A percentile compares a stretch with the other conserved stretches of the same genome.
phyloP scores from a whole-genome alignment of 75 land plant species.

The Selaginella moellendorffii region DNA sequence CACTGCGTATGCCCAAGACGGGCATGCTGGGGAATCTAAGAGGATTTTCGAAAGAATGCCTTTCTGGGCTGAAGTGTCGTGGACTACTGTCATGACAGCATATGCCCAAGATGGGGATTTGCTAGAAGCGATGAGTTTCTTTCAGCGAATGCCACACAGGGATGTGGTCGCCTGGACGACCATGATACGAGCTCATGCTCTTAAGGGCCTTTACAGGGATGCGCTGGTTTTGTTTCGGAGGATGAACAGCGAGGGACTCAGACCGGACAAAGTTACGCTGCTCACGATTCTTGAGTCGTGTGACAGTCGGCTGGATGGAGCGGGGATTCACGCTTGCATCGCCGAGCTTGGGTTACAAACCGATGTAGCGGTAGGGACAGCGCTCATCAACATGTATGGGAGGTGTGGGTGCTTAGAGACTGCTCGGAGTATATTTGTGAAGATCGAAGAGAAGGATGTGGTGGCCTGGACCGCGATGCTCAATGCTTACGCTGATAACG shows the following conservation, averaged over 20 bases:
- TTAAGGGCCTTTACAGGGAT: neutral
- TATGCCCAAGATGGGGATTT: conserved; percentile 3
- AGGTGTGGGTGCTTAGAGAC: neutral
- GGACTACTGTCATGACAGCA: neutral
- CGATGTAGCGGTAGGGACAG: neutral
- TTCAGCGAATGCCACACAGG: neutral
- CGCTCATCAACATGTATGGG: neutral
- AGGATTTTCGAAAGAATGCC: neutral
- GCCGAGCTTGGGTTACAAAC: neutral
- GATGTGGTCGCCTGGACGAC: conserved; percentile 3
- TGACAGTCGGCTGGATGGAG: neutral
- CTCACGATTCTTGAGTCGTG: neutral
- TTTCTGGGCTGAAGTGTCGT: neutral
- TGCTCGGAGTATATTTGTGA: neutral
- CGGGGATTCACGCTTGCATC: neutral
- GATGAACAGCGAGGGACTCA: neutral
- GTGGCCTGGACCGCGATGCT: neutral
- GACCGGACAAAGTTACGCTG: neutral
- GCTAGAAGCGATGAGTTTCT: conserved; percentile 1
- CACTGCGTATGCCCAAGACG: neutral
- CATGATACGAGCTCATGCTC: neutral
- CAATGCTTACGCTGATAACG: neutral
- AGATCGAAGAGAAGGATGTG: neutral
- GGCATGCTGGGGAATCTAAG: neutral
- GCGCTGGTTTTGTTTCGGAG: neutral